Percentiles rank a stretch among this genome's conserved stretches.
These are phyloP conservation scores for Exophiala lecanii-corni DNA, from an alignment of 2,329 filamentous ascomycete species.

Conservation along the genomic window DNA sequence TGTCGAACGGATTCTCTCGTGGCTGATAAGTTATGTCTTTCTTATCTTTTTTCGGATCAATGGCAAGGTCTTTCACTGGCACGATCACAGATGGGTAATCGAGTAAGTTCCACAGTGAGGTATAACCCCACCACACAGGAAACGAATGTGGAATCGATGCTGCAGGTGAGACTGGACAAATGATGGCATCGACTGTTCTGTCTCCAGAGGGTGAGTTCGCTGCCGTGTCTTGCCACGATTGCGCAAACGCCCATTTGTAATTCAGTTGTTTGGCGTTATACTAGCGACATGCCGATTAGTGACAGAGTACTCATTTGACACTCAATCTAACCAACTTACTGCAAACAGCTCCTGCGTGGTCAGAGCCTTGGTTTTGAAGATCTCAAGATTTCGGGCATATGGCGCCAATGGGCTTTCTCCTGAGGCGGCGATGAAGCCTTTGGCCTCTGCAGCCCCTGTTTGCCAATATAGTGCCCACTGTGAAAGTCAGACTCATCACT, in stretches of 20 bases:
- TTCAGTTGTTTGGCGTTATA: slow-evolving; percentile 35
- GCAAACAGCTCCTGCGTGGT: slow-evolving; percentile 35
- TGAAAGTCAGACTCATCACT: slow-evolving; percentile 42
- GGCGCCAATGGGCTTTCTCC: slow-evolving; percentile 47
- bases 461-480: slow-evolving; percentile 55
- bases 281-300: not conserved
- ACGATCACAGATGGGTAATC: slow-evolving; percentile 62
- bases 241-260: slow-evolving; percentile 43
- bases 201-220: slow-evolving; percentile 29
- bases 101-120: slow-evolving; percentile 63
- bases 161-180: slow-evolving; percentile 16
- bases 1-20: slow-evolving; percentile 34
- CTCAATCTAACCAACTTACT: slow-evolving; percentile 1
- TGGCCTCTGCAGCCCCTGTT: slow-evolving; percentile 56
- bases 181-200: slow-evolving; percentile 28
- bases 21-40: slow-evolving; percentile 20
- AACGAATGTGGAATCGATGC: slow-evolving; percentile 44
- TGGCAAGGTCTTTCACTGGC: slow-evolving; percentile 44
- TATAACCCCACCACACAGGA: slow-evolving; percentile 61
- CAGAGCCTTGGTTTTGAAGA: slow-evolving; percentile 44
- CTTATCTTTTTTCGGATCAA: slow-evolving; percentile 40
- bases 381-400: slow-evolving; percentile 46
- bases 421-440: slow-evolving; percentile 46
- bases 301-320: not conserved
- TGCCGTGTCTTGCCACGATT: slow-evolving; percentile 41